These are phyloP conservation scores for Apiospora aurea DNA, from an alignment of 2,329 filamentous ascomycete genomes.

Conservation along the genomic window DNA sequence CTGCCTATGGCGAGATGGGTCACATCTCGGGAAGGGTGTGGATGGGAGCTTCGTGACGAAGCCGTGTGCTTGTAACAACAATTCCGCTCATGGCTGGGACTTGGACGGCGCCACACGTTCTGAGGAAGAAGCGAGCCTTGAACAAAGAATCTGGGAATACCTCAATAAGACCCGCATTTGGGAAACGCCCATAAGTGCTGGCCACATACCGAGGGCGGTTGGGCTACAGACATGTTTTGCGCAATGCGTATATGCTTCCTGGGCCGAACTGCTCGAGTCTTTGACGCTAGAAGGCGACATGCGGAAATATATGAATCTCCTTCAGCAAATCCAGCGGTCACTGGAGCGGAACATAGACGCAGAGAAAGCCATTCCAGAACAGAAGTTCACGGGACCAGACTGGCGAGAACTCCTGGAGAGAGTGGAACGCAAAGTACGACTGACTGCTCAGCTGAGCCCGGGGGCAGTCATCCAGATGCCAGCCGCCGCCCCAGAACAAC, in stretches of 20 bases:
- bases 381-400: slow-evolving; percentile 26
- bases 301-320: slow-evolving; percentile 29
- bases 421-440: slow-evolving; percentile 36
- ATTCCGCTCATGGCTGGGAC: neutral
- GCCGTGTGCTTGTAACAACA: neutral
- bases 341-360: slow-evolving; percentile 47
- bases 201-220: no score
- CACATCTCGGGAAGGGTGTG: slow-evolving; percentile 25
- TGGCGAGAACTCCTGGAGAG: slow-evolving; percentile 45
- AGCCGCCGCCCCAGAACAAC: slow-evolving; percentile 2
- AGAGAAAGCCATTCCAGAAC: neutral
- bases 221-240: slow-evolving; percentile 31
- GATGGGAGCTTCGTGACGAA: slow-evolving; percentile 29
- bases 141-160: slow-evolving; percentile 36
- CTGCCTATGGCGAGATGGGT: slow-evolving; percentile 34
- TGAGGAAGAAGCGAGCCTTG: slow-evolving; percentile 37
- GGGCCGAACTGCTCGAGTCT: slow-evolving; percentile 47
- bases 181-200: neutral
- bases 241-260: slow-evolving; percentile 40
- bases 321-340: slow-evolving; percentile 41
- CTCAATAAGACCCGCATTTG: slow-evolving; percentile 28
- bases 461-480: slow-evolving; percentile 26
- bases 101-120: neutral
- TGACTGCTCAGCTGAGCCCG: slow-evolving; percentile 34
- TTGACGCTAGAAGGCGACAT: slow-evolving; percentile 30